phyloP scores from a whole-genome alignment of 495 filamentous ascomycete species.

The Podospora appendiculata region DNA sequence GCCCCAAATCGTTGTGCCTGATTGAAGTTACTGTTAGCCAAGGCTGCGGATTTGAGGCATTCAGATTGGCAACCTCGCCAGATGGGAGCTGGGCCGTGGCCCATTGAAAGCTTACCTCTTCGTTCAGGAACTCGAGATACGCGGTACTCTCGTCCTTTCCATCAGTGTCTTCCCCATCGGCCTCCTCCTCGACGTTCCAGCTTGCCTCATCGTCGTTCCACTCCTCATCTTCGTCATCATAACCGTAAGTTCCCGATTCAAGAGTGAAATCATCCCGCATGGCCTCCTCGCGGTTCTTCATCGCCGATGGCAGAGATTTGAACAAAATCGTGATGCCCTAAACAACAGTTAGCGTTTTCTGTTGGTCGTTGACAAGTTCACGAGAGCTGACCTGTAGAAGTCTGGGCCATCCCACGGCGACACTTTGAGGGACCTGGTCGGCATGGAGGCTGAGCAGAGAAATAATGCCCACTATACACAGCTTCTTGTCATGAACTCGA shows the following conservation, averaged over 20 bases:
- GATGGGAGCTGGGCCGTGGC: not conserved
- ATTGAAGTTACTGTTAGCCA: constrained; percentile 22
- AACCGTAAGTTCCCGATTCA: constrained; percentile 58
- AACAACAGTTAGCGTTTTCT: not conserved
- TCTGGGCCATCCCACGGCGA: constrained; percentile 95
- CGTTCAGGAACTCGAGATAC: constrained; percentile 91
- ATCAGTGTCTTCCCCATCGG: constrained; percentile 52
- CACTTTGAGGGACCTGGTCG: constrained; percentile 73
- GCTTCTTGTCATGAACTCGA: constrained; percentile 94
- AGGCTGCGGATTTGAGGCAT: constrained; percentile 8
- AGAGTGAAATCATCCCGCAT: constrained; percentile 81
- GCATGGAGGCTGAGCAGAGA: constrained; percentile 68
- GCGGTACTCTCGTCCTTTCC: constrained; percentile 83
- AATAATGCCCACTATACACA: constrained; percentile 89
- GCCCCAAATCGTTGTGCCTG: constrained; percentile 77
- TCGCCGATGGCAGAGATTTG: constrained; percentile 78
- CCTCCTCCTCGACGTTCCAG: constrained; percentile 41
- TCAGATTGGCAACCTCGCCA: constrained; percentile 3
- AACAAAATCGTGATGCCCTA: constrained; percentile 81
- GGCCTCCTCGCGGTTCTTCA: constrained; percentile 89
- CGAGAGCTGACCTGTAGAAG: constrained; percentile 50
- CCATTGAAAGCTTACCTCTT: constrained; percentile 52
- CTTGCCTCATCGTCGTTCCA: constrained; percentile 66
- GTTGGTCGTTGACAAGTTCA: not conserved
- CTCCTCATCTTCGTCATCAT: constrained; percentile 71